These are phyloP conservation scores for Coprinopsis sp. DNA, from an alignment of 768 basidiomycete genomes.

Conservation along the genomic window DNA sequence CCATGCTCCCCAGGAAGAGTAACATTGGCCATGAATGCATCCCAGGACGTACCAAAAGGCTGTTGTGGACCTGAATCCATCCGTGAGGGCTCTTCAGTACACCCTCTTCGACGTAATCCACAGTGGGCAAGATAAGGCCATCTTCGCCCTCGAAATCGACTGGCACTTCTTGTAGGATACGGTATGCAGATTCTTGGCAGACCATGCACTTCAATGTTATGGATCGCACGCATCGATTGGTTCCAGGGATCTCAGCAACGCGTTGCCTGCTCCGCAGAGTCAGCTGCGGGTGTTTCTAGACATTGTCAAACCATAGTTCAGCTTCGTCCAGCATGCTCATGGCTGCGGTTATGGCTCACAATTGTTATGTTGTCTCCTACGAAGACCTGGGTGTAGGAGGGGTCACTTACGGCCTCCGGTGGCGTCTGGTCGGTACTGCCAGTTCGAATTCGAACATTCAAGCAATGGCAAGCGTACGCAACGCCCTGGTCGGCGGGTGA, in stretches of 20 bases:
- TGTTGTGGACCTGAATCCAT: slow-evolving; percentile 68
- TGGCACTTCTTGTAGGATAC: slow-evolving; percentile 57
- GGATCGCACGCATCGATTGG: slow-evolving; percentile 51
- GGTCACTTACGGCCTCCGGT: slow-evolving; percentile 29
- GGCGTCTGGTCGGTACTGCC: slow-evolving; percentile 28
- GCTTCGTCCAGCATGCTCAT: too few species aligned
- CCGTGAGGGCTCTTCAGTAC: slow-evolving; percentile 62
- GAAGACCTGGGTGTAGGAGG: slow-evolving; percentile 49
- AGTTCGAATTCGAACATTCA: slow-evolving; percentile 59
- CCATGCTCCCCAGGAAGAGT: too few species aligned
- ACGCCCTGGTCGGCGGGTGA: slow-evolving; percentile 16
- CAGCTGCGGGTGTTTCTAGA: slow-evolving; percentile 66
- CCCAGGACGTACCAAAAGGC: slow-evolving; percentile 57
- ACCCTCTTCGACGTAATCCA: slow-evolving; percentile 76
- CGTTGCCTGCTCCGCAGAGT: slow-evolving; percentile 60
- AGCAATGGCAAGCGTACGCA: slow-evolving; percentile 59
- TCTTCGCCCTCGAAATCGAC: slow-evolving; percentile 56
- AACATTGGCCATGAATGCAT: slow-evolving; percentile 4
- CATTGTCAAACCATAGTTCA: too few species aligned
- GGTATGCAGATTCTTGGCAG: slow-evolving; percentile 63
- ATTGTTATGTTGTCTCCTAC: slow-evolving; percentile 65
- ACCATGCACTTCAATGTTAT: slow-evolving; percentile 65
- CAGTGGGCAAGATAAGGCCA: slow-evolving; percentile 62
- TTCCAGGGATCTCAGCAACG: slow-evolving; percentile 36
- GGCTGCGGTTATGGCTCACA: slow-evolving; percentile 37